Base-by-base conservation (phyloP, 768 basidiomycete species). In the Lentinus brumalis region DNA sequence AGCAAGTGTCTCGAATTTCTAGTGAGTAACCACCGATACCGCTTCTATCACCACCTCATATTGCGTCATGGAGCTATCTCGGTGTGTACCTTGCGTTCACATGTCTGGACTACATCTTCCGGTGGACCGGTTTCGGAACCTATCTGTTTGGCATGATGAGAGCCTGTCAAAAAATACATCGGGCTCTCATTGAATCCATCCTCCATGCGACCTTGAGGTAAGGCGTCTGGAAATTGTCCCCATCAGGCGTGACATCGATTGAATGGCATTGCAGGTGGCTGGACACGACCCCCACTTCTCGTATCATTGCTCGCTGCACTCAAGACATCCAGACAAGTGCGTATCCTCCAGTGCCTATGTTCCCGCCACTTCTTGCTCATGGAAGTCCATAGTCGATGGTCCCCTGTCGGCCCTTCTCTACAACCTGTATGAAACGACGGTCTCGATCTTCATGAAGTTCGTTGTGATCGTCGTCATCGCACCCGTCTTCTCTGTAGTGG, bases 221-320 rank as follows among this genome's bases (percentile, higher is more conserved):
- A 1, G 61, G 30, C 9, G 26, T 18, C 5, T 7, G 12, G 18
- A 1, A 6, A 18, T 16, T 11, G 15, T 44, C 15, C 2, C 29
- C 29, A 26, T 26, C 21, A 26, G 21, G 21, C 21, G 50, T 30
- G 8, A 16, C 42, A 16, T 6, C 42, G 14, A 44, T 7, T 44
- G 2, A 16, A 18, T 44, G 8, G 38, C 15, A 1, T 40, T 15
- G 18, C 29, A 80, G 83, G 53, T 84, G 80, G 79, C 72, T 84
- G 7, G 83, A 85, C 62, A 79, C 70, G 11, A 82, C 81, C 5
- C 83, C 83, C 1, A 75, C 78, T 0, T 81, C 82, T 7, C 83
- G 89, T 5, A 83, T 91, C 54, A 84, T 89, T 46, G 74, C 86
- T 39, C 79, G 88, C 52, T 85, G 84, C 70, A 89, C 88, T 3